phyloP scores from a whole-genome alignment of 768 basidiomycete genomes.

The Lepiota brunneoincarnata region DNA sequence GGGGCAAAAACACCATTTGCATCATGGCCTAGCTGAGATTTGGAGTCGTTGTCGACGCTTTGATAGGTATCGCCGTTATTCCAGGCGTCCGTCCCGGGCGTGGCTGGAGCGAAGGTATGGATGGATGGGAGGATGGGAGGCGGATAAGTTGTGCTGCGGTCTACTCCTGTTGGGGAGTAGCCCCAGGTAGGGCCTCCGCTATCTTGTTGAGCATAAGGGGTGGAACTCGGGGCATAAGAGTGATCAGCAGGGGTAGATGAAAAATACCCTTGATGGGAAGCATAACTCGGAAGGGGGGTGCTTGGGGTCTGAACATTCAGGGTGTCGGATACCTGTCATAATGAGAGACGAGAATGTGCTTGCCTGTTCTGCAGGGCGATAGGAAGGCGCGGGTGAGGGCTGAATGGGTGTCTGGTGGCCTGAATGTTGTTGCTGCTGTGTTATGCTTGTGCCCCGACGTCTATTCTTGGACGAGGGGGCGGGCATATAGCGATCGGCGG shows the following conservation, averaged over 20 bases:
- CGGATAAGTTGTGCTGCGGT: slow-evolving; percentile 46
- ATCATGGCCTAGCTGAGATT: slow-evolving; percentile 3
- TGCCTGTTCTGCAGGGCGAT: slow-evolving; percentile 45
- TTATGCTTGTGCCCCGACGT: slow-evolving; percentile 39
- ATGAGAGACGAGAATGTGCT: slow-evolving; percentile 13
- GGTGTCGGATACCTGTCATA: slow-evolving; percentile 8
- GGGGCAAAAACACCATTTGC: neutral
- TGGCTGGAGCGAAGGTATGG: slow-evolving; percentile 39
- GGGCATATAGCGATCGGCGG: slow-evolving; percentile 66
- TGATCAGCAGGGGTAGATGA: slow-evolving; percentile 41
- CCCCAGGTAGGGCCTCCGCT: slow-evolving; percentile 37
- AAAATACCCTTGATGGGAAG: slow-evolving; percentile 39
- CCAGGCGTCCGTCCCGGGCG: slow-evolving; percentile 28
- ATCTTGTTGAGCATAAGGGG: slow-evolving; percentile 13
- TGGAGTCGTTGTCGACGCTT: slow-evolving; percentile 2
- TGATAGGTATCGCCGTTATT: slow-evolving; percentile 6
- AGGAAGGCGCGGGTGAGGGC: slow-evolving; percentile 45
- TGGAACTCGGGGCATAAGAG: slow-evolving; percentile 30
- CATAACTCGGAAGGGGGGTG: slow-evolving; percentile 37
- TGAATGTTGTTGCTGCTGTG: slow-evolving; percentile 30
- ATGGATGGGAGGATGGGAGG: slow-evolving; percentile 54
- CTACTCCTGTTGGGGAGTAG: slow-evolving; percentile 43
- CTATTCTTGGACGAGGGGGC: slow-evolving; percentile 36
- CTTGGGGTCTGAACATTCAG: neutral
- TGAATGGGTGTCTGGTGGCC: slow-evolving; percentile 46